Base-by-base conservation (phyloP, 2,329 filamentous ascomycete species). In the Cladosporium sp. region DNA sequence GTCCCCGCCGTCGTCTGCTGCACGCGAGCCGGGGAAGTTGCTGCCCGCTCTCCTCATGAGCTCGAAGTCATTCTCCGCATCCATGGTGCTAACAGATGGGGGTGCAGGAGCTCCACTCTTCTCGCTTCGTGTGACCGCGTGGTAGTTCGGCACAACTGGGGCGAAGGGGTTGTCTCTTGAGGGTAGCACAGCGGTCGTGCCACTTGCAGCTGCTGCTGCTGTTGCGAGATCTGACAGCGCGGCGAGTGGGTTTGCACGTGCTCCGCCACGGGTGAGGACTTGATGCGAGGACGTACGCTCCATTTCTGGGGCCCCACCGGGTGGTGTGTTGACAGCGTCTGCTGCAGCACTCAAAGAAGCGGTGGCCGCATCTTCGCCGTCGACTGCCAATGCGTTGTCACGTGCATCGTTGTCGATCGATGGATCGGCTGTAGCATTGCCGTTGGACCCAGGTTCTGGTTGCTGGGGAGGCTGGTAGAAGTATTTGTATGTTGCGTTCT, bases 281-380 rank as follows among this genome's bases (percentile, higher is more conserved):
- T 89, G 76, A 76, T 85, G 78, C 51, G 85, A 87, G 23, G 85
- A 80, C 14, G 85, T 85, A 46, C 87, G 84, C 59, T 85, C 83
- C 86, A 89, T 89, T 63, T 86, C 86, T 5, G 71, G 67, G 23
- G 73, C 70, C 21, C 68, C 69, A n/a, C 72, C 68, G 56, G 72
- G 68, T 32, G 69, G 70, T 58, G 72, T 72, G 28, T 66, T 70
- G n/a, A 68, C 69, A 62, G 68, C 67, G 21, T 72, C 67, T 57
- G 70, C 66, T 58, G 63, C 30, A 28, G 73, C 72, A 8, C 43
- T 28, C 26, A 53, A 5, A 32, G 51, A 32, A 18, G 26, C 51
- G 18, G 51, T 54, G 57, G 72, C 72, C 23, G 66, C 68, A 16
- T 68, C 68, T 32, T 75, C 73, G 21, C 70, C 68, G 25, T 69